Conservation (phyloP, 2,329 filamentous ascomycete species). For the Trichoderma harzianum region DNA sequence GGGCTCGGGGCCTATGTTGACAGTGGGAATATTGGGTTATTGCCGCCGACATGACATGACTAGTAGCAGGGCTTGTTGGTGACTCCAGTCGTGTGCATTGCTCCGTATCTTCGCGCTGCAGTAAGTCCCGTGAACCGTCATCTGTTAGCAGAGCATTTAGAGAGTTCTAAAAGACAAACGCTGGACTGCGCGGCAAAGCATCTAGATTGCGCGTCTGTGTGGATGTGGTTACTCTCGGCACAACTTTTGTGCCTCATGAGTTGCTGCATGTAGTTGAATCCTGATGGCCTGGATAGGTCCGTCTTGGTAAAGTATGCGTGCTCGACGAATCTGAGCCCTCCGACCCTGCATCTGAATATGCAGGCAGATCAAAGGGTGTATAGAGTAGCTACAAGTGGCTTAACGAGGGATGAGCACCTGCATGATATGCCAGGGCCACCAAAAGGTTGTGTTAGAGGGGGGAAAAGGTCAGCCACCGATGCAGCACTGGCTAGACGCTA, state of each 20-base stretch:
- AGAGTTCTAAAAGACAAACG: not conserved
- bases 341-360: constrained; percentile 5
- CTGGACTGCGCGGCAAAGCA: not conserved
- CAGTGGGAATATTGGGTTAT: not conserved
- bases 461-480: not conserved
- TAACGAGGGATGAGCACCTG: constrained; percentile 14
- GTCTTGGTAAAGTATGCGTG: not conserved
- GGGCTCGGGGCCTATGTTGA: not conserved
- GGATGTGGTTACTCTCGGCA: constrained; percentile 1
- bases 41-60: constrained; percentile 6
- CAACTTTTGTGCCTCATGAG: not conserved
- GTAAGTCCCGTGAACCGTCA: not conserved
- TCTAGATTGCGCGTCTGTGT: not conserved
- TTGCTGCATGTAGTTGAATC: not conserved
- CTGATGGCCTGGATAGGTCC: not conserved
- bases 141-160: not conserved
- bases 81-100: not conserved
- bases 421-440: constrained; percentile 19
- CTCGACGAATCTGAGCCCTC: constrained; percentile 3
- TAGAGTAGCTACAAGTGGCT: constrained; percentile 15
- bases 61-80: not conserved
- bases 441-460: not conserved
- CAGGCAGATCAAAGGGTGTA: constrained; percentile 13
- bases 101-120: not conserved
- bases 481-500: not conserved